Percentiles rank a stretch among this genome's conserved stretches.
These are phyloP conservation scores for Botrytis aclada DNA, from an alignment of 2,329 filamentous ascomycete genomes.

Conservation along the genomic window DNA sequence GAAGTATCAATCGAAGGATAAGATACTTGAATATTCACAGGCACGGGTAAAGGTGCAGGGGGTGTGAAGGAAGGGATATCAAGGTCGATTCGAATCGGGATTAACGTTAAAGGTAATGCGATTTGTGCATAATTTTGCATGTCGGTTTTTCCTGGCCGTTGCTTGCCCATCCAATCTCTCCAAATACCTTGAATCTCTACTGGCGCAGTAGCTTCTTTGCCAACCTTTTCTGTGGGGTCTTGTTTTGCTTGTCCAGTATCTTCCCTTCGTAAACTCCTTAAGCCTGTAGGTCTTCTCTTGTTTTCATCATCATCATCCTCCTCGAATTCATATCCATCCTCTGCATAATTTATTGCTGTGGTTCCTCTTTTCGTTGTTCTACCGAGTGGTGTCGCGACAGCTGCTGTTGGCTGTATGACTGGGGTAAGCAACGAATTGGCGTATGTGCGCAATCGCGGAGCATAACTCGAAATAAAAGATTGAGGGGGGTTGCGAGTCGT, in stretches of 20 bases:
- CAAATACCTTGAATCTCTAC: slow-evolving; percentile 87
- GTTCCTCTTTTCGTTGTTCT: slow-evolving; percentile 97
- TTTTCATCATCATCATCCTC: slow-evolving; percentile 73
- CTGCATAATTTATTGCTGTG: slow-evolving; percentile 94
- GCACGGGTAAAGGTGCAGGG: slow-evolving; percentile 60
- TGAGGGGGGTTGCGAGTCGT: slow-evolving; percentile 56
- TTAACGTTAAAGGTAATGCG: slow-evolving; percentile 80
- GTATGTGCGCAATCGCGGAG: slow-evolving; percentile 84
- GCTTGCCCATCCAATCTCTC: slow-evolving; percentile 91
- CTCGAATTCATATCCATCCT: slow-evolving; percentile 87
- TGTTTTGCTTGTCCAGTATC: slow-evolving; percentile 62
- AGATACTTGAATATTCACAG: slow-evolving; percentile 49
- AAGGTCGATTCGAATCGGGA: slow-evolving; percentile 94
- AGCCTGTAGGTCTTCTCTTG: slow-evolving; percentile 68
- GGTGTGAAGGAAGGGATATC: slow-evolving; percentile 79
- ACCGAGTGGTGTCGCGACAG: slow-evolving; percentile 61
- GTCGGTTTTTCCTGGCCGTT: slow-evolving; percentile 53
- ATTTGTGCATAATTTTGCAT: slow-evolving; percentile 63
- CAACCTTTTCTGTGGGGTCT: slow-evolving; percentile 70
- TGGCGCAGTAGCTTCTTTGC: slow-evolving; percentile 75
- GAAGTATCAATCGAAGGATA: slow-evolving; percentile 64
- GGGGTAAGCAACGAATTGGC: slow-evolving; percentile 89
- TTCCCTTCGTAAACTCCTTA: slow-evolving; percentile 78
- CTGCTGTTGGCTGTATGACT: slow-evolving; percentile 67
- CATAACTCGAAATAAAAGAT: slow-evolving; percentile 87